Percentiles rank a stretch among this genome's conserved stretches.
Conservation (phyloP, 768 basidiomycete species). For the Tricholoma hemisulphureum region DNA sequence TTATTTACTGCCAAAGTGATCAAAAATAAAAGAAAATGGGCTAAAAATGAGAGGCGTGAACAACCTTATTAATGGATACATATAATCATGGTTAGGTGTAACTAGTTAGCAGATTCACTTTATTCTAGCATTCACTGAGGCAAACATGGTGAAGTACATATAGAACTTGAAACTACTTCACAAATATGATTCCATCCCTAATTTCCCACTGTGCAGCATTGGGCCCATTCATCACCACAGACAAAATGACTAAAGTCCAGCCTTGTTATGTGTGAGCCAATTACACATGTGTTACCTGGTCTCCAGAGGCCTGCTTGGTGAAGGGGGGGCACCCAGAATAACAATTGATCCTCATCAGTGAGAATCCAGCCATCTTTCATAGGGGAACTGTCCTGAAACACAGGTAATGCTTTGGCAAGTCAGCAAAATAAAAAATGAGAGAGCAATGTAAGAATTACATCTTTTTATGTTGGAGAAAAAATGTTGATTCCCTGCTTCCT, state of each 20-base stretch:
- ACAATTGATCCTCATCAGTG: neutral
- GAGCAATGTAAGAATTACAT: no score
- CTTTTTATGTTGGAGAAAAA: neutral
- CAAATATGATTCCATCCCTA: neutral
- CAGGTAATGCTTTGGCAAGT: neutral
- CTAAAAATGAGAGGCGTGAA: no score
- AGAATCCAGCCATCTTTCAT: neutral
- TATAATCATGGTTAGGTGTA: no score
- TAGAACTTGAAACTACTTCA: neutral
- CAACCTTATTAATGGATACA: no score
- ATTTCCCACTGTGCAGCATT: neutral
- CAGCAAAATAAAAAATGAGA: neutral
- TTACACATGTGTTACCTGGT: neutral
- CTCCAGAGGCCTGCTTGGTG: neutral
- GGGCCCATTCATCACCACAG: neutral
- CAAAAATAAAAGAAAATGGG: no score
- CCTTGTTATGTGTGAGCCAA: neutral
- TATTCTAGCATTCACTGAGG: no score
- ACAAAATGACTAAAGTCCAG: neutral
- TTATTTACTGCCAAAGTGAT: no score
- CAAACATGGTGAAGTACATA: no score
- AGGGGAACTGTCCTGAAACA: neutral
- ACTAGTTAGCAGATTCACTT: no score
- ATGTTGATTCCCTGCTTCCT: constrained; percentile 23
- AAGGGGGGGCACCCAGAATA: neutral